These are phyloP conservation scores for Micractinium sp. DNA, from an alignment of 139 green algal species.

Conservation along the genomic window DNA sequence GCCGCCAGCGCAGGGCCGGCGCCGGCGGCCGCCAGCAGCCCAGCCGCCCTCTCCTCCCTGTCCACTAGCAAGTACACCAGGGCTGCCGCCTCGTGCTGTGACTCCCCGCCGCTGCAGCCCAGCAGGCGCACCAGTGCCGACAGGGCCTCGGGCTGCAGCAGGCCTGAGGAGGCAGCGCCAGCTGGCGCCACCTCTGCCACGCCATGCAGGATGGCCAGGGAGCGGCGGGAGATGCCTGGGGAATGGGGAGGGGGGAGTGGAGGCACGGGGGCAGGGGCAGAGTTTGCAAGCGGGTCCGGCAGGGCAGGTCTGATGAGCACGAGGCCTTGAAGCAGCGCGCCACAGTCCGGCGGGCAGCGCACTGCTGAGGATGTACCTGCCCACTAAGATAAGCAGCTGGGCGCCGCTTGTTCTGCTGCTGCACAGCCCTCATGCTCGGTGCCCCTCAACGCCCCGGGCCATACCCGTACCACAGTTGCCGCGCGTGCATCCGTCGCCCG, in stretches of 20 bases:
- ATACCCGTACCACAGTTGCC: not conserved
- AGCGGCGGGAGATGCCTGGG: not conserved
- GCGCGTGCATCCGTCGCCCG: not conserved
- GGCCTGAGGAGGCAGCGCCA: not conserved
- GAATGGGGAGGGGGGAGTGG: not conserved
- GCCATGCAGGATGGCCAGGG: constrained; percentile 20
- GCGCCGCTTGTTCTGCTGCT: not conserved
- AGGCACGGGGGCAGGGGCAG: not conserved
- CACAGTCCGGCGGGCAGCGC: not conserved
- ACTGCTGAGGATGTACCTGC: not conserved
- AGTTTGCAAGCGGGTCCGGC: too few relatives aligned
- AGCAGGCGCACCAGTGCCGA: constrained; percentile 7
- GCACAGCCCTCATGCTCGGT: not conserved
- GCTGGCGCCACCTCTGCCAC: not conserved
- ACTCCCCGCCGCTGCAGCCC: not conserved
- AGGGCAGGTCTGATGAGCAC: too few relatives aligned
- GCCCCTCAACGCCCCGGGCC: not conserved
- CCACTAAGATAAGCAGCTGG: not conserved
- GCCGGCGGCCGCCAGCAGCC: not conserved
- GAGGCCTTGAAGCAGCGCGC: not conserved
- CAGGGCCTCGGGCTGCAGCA: not conserved
- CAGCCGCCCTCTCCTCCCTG: not conserved
- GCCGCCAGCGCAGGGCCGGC: not conserved
- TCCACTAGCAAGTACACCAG: not conserved
- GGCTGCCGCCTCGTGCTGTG: not conserved